These are phyloP conservation scores for Centella asiatica DNA, from an alignment of 129 eudicot genomes.

Conservation along the genomic window DNA sequence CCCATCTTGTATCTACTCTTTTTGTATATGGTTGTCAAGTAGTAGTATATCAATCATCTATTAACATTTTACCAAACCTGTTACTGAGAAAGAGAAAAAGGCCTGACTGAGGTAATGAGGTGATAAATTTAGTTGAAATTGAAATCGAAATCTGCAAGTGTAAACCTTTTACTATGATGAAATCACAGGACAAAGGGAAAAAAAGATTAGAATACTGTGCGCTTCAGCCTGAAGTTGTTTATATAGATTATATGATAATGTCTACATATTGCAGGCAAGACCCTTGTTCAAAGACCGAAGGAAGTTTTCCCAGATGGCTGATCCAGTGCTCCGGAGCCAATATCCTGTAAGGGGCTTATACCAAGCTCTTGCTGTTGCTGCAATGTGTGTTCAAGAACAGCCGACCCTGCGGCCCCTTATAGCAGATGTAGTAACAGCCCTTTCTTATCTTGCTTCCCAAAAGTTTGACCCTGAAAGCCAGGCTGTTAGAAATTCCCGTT, in stretches of 20 bases:
- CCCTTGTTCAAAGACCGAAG: constrained; percentile 86
- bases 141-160: background rate
- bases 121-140: background rate
- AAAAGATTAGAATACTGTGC: background rate
- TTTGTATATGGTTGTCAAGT: background rate
- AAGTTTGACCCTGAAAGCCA: constrained; percentile 57
- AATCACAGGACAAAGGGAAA: background rate
- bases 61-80: too few relatives aligned
- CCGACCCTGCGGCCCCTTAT: constrained; percentile 85
- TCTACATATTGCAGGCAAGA: constrained; percentile 39
- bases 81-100: too few relatives aligned
- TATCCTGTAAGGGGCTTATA: constrained; percentile 81
- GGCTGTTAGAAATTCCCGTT: constrained; percentile 30
- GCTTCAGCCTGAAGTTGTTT: background rate
- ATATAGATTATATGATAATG: background rate
- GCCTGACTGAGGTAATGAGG: background rate
- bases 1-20: too few relatives aligned
- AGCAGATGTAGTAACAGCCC: constrained; percentile 90
- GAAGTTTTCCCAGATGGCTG: constrained; percentile 82
- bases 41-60: background rate
- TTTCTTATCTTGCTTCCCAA: constrained; percentile 83
- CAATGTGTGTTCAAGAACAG: constrained; percentile 95
- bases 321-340: constrained; percentile 65
- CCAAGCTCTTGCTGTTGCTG: constrained; percentile 94
- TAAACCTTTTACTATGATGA: background rate